Conservation (phyloP, 1,284 basidiomycete species). For the Moesziomyces sp. region DNA sequence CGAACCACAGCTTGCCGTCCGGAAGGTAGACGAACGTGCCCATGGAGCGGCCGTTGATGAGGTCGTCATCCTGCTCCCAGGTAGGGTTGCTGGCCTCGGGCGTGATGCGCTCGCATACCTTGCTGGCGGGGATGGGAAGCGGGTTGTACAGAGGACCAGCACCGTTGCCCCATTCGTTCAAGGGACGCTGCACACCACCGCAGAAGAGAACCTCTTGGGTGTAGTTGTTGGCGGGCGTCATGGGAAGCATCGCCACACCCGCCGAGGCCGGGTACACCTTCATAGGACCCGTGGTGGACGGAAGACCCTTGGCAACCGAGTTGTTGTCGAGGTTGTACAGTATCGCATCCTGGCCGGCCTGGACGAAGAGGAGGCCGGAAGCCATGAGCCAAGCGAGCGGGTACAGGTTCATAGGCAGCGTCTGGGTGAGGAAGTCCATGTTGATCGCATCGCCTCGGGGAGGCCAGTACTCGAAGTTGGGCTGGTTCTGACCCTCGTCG, state of each 20-base stretch:
- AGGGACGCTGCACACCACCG: conserved; percentile 76
- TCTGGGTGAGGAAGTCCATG: conserved; percentile 41
- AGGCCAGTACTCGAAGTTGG: conserved; percentile 50
- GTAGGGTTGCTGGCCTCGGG: conserved; percentile 43
- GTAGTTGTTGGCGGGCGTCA: conserved; percentile 89
- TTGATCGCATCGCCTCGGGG: conserved; percentile 31
- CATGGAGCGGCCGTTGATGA: conserved; percentile 56
- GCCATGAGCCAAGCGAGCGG: conserved; percentile 58
- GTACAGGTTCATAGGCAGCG: conserved; percentile 56
- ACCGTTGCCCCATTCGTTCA: conserved; percentile 57
- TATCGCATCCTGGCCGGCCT: conserved; percentile 49
- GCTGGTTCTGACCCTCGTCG: conserved; percentile 31
- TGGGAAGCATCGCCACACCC: conserved; percentile 86
- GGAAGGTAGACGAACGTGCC: conserved; percentile 75
- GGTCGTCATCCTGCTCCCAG: conserved; percentile 52
- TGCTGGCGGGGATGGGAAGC: conserved; percentile 33
- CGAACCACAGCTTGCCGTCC: conserved; percentile 72
- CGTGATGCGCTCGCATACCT: conserved; percentile 55
- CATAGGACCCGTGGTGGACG: conserved; percentile 34
- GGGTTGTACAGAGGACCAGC: conserved; percentile 49
- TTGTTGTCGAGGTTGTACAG: conserved; percentile 33
- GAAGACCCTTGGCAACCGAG: conserved; percentile 27
- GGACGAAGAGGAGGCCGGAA: conserved; percentile 54
- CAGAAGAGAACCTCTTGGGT: conserved; percentile 86
- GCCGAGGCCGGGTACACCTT: conserved; percentile 87